Evolutionary conservation across 495 filamentous ascomycete genomes (phyloP), one percentile per base, ranked within the genome.

Genomic region (Lophium mytilinum): DNA sequence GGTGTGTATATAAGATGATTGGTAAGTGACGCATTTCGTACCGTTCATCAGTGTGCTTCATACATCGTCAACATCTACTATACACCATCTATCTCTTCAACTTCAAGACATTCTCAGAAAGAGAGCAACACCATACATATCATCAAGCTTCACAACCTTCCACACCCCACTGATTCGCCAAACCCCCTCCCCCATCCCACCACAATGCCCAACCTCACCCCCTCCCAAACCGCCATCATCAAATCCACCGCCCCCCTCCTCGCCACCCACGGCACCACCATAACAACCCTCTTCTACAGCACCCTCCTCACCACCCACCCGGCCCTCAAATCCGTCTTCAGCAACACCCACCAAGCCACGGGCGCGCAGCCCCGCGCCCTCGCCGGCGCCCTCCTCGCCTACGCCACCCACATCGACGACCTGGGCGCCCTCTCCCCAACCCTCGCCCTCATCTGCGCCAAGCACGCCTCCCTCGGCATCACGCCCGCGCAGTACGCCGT

Each of bases 381-480:
- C 8, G 85, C 86, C 39, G 73, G 69, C 50, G 76, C 85, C 11
- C 77, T 90, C 36, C 81, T 83, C 62, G 83, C 82, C 35, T 89
- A 89, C 58, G 86, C 86, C 53, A 74, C 76, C 18, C 75, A 88
- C 67, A 85, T 89, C 66, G 86, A 88, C 69, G 76, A 88, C 70
- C 78, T 88, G 6, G 74, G 72, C 52, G 80, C 76, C 24, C 75
- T 90, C 4, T 57, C 68, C 36, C 74, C 78, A 6, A 81, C 83
- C 37, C 78, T 90, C n/a, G 82, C 84, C 68, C 76, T 82, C 60
- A 88, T 90, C 66, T 83, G 83, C 66, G 77, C 86, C 69, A 89
- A 88, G 70, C 86, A 90, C 60, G 85, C 81, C 42, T 85, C 81
- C 0, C 79, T 89, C 34, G 81, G 81, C 69, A 81, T 90, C 61